Percentiles rank a stretch among this genome's conserved stretches.
phyloP scores from a whole-genome alignment of 257 asterid species.

The Craterostigma plantagineum region DNA sequence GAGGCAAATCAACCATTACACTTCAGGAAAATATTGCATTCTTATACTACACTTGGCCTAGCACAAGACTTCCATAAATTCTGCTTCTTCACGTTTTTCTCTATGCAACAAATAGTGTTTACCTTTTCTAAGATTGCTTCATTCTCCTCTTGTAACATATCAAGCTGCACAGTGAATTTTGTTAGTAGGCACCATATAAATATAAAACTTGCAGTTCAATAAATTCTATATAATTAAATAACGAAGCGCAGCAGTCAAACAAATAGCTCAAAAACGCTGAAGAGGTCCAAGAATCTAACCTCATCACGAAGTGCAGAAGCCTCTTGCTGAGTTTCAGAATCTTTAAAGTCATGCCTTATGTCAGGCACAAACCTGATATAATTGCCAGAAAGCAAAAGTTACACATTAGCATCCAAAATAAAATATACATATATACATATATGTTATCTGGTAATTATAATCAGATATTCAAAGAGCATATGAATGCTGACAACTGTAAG shows the following conservation, averaged over 20 bases:
- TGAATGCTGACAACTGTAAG: constrained; percentile 1
- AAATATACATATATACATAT: too few species aligned
- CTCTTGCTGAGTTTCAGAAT: constrained; percentile 60
- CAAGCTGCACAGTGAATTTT: constrained; percentile 52
- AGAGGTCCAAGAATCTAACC: constrained; percentile 27
- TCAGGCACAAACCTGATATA: constrained; percentile 53
- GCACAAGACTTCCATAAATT: neutral
- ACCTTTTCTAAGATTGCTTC: constrained; percentile 77
- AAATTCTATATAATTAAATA: too few species aligned
- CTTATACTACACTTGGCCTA: neutral
- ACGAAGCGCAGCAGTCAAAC: constrained; percentile 10
- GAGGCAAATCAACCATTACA: constrained; percentile 18
- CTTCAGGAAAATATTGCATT: constrained; percentile 2
- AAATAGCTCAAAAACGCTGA: constrained; percentile 7
- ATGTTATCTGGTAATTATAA: neutral
- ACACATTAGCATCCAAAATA: too few species aligned
- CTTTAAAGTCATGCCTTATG: constrained; percentile 50
- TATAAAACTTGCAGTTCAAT: too few species aligned
- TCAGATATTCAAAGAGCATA: constrained; percentile 3
- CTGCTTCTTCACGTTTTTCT: too few species aligned
- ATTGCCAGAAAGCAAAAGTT: constrained; percentile 3
- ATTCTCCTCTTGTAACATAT: constrained; percentile 93
- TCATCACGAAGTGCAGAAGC: constrained; percentile 94
- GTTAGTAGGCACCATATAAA: too few species aligned
- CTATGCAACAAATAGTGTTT: too few species aligned